Evolutionary conservation across 2,329 filamentous ascomycete genomes (phyloP), one percentile per base, ranked within the genome.

Genomic region (Cladophialophora chaetospira): DNA sequence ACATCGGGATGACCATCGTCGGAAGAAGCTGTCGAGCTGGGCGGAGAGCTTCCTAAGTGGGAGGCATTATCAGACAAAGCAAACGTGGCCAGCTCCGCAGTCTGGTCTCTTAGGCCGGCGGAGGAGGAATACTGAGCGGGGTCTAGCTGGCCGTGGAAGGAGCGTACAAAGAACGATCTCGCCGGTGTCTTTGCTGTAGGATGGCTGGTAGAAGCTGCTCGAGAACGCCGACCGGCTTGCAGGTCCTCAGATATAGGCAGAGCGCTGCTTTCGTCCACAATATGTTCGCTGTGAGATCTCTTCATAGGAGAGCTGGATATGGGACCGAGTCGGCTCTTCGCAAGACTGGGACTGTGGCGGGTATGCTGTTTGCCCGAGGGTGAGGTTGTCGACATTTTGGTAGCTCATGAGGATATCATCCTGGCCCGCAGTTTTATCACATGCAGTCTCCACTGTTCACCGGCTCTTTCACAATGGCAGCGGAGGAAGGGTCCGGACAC

Each of bases 21-120:
- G 21, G 56, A 61, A 21, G 44, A 29, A 3, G 50, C 33, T 17
- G 51, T 38, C 15, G 53, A 53, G 21, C 31, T 46, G 25, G 44
- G 57, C 35, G 51, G 57, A 51, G 58, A 60, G 57, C 58, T 63
- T 13, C 54, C 62, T 17, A 52, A 52, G 23, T 48, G 48, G 13
- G 59, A 58, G 49, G 57, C 47, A 33, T 50, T 64, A 36, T 88
- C 84, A 35, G 87, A 87, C 25, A 96, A 81, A 47, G 90, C 86
- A 70, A 92, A 91, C 15, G 84, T 90, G 40, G 91, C 91, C 55
- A 96, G 79, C 73, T 96, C 90, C 49, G 91, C 89, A 2, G 91
- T 95, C 69, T 94, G 88, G 73, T 94, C 87, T 62, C 91, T 87
- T 36, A 96, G 88, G 63, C 86, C 88, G 57, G 86, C 84, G 29